Evolutionary conservation across 83 land plant genomes (phyloP).

Genomic region (Thuja plicata): DNA sequence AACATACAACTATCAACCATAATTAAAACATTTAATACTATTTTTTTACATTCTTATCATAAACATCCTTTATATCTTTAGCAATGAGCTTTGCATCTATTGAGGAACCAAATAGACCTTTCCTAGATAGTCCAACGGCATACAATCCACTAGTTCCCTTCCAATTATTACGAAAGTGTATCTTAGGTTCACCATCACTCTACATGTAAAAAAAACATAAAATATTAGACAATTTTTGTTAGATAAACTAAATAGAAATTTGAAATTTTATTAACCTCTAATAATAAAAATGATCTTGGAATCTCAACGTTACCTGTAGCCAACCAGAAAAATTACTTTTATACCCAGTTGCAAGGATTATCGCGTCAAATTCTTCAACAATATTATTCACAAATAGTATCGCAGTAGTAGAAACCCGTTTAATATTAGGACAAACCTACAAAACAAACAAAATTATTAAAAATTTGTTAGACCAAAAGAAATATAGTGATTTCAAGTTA

Average conservation of each 20-base stretch:
- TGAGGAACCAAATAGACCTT: background rate
- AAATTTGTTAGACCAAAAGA: background rate
- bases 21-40: too few relatives aligned
- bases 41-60: background rate
- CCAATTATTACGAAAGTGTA: background rate
- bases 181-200: background rate
- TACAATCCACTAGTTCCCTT: conserved; percentile 3
- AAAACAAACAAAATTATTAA: background rate
- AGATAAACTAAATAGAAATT: background rate
- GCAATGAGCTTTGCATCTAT: background rate
- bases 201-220: background rate
- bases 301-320: conserved; percentile 46
- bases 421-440: conserved; percentile 62
- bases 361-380: conserved; percentile 48
- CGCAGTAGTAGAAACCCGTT: conserved; percentile 27
- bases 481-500: background rate
- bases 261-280: background rate
- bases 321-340: conserved; percentile 68
- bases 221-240: background rate
- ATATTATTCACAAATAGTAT: conserved; percentile 61
- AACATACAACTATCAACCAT: too few relatives aligned
- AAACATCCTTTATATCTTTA: background rate
- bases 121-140: background rate
- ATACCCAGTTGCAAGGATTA: conserved; percentile 87
- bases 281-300: background rate